phyloP scores from a whole-genome alignment of 768 basidiomycete species.

The Suillus discolor region DNA sequence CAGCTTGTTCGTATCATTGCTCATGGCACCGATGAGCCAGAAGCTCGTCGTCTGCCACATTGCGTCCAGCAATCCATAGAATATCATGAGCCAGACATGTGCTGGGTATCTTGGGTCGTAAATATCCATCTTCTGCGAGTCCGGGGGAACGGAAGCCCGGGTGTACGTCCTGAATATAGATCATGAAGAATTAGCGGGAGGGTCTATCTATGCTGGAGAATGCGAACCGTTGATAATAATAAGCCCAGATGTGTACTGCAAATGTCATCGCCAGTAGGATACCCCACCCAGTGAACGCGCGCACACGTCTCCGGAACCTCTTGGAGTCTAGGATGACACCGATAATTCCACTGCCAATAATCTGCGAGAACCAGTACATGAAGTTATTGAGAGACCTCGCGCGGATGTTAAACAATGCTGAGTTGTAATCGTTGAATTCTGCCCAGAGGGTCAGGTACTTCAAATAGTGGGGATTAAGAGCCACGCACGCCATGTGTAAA shows the following conservation, averaged over 20 bases:
- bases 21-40: slow-evolving; percentile 84
- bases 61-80: slow-evolving; percentile 72
- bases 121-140: slow-evolving; percentile 58
- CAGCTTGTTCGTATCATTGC: slow-evolving; percentile 75
- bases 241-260: slow-evolving; percentile 73
- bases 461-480: slow-evolving; percentile 5
- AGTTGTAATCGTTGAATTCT: slow-evolving; percentile 84
- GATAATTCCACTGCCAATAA: slow-evolving; percentile 69
- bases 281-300: slow-evolving; percentile 69
- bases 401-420: slow-evolving; percentile 73
- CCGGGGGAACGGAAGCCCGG: slow-evolving; percentile 47
- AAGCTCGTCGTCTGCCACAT: slow-evolving; percentile 83
- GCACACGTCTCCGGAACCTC: slow-evolving; percentile 55
- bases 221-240: slow-evolving; percentile 67
- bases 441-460: background rate
- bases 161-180: slow-evolving; percentile 51
- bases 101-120: slow-evolving; percentile 22
- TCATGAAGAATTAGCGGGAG: background rate
- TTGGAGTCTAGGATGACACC: slow-evolving; percentile 65
- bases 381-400: slow-evolving; percentile 75
- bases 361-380: slow-evolving; percentile 80
- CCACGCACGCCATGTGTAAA: slow-evolving; percentile 73
- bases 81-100: slow-evolving; percentile 62
- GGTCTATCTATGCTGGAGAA: background rate
- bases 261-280: slow-evolving; percentile 65